Base-by-base conservation (phyloP, 2,329 filamentous ascomycete genomes). In the Aaosphaeria arxii region DNA sequence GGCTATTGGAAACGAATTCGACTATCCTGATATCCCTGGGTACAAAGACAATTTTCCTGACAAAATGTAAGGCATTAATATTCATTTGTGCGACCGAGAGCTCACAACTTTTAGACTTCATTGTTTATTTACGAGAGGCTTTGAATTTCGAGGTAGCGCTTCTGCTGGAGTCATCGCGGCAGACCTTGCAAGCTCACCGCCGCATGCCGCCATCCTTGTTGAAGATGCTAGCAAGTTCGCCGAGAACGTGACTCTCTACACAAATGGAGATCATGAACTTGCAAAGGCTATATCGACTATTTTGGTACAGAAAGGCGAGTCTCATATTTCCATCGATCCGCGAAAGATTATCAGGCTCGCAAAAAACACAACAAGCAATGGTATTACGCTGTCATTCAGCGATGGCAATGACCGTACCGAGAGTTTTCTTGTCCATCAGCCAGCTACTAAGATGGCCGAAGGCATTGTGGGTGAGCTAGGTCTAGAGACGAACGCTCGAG, bases 1-100 rank as follows among this genome's bases (percentile, higher is more conserved):
- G 1, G 80, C 77, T 0, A 78, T 64, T 0, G 82, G 82, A 0
- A 66, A 79, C 1, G 59, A 58, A 31, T 81, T 85, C 53, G 52
- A 77, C 0, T 57, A 75, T 36, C 76, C 76, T 0, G 67, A 75
- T 17, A 76, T 82, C 41, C 30, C 45, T 2, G 81, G 82, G 0
- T 84, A 80, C 49, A 68, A 53, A 0, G 75, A 81, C 17, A 24
- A 24, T 24, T 24, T 30, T 76, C 74, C 48, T 84, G 78, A 78
- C 75, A 64, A 3, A 66, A 58, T 24, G 71, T 72, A 29, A 77
- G 80, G 77, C 17, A 24, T 24, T 81, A 54, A 52, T 62, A 56
- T 35, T 49, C 13, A 30, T 11, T 40, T 43, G 42, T 40, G 33
- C 44, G 32, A 30, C 29, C 11, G 7, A 36, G n/a, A 41, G 11